Percentiles rank a stretch among this genome's conserved stretches.
phyloP scores from a whole-genome alignment of 306 rosid species.

The Pterocarpus macrocarpus region DNA sequence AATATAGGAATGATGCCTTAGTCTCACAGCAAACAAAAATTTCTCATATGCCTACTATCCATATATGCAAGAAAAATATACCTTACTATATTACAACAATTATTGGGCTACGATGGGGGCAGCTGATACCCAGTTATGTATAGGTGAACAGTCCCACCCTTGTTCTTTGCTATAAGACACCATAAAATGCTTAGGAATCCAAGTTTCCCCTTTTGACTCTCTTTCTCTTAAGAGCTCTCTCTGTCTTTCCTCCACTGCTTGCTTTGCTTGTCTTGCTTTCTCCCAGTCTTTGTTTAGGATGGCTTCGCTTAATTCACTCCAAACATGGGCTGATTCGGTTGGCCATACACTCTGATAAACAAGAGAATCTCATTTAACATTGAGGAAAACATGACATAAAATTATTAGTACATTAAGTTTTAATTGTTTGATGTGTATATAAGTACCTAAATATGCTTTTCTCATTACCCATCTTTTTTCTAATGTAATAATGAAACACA shows the following conservation, averaged over 20 bases:
- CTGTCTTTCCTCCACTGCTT: constrained; percentile 74
- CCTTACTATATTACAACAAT: neutral
- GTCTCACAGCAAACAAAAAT: too few species aligned
- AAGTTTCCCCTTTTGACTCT: constrained; percentile 64
- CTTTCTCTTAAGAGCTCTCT: constrained; percentile 68
- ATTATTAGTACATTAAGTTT: neutral
- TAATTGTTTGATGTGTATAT: neutral
- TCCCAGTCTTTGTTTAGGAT: constrained; percentile 76
- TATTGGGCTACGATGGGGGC: constrained; percentile 66
- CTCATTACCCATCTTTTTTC: neutral
- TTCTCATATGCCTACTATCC: too few species aligned
- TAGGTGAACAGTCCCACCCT: constrained; percentile 85
- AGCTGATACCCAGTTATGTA: constrained; percentile 60
- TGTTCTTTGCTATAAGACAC: constrained; percentile 66
- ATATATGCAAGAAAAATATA: too few species aligned
- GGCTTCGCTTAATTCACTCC: constrained; percentile 79
- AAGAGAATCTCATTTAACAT: constrained; percentile 37
- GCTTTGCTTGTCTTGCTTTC: constrained; percentile 85
- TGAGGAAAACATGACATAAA: neutral
- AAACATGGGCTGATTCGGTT: constrained; percentile 79
- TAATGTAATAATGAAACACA: neutral
- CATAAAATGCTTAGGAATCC: constrained; percentile 81
- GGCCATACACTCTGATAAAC: constrained; percentile 64
- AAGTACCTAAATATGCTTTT: neutral
- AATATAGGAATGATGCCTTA: too few species aligned